phyloP scores from a whole-genome alignment of 139 green algal genomes.

The Edaphochlamys debaryana region DNA sequence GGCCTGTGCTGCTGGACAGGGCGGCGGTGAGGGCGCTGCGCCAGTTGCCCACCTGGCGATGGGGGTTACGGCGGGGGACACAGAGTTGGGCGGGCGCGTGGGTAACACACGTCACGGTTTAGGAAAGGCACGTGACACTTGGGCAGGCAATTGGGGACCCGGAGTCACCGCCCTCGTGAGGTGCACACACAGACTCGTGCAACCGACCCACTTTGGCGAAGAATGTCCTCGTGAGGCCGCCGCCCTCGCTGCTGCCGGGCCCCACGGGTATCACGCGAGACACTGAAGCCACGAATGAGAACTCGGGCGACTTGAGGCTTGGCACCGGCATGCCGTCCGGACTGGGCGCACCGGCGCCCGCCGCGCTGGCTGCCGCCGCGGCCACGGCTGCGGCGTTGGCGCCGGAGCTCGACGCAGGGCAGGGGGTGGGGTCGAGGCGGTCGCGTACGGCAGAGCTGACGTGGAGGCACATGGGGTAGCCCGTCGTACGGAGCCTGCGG shows the following conservation, averaged over 20 bases:
- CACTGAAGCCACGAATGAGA: background rate
- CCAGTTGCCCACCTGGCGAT: slow-evolving; percentile 5
- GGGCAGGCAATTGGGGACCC: background rate
- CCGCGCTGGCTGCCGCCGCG: background rate
- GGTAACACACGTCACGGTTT: background rate
- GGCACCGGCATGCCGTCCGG: no score
- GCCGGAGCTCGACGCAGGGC: no score
- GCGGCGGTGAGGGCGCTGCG: background rate
- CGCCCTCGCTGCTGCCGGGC: no score
- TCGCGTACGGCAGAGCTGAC: slow-evolving; percentile 28
- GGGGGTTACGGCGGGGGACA: no score
- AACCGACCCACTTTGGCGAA: slow-evolving; percentile 4
- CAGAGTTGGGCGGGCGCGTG: no score
- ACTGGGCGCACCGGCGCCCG: no score
- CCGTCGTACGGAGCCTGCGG: background rate
- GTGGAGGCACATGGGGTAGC: slow-evolving; percentile 29
- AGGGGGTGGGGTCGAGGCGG: background rate
- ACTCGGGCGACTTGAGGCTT: background rate
- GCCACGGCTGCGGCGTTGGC: background rate
- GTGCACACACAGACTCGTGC: no score
- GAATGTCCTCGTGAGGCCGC: slow-evolving; percentile 2
- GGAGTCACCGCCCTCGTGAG: background rate
- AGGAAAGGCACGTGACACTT: no score
- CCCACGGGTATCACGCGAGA: background rate
- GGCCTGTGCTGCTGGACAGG: background rate